phyloP scores from a whole-genome alignment of 345 rosid species.

The Psidium guajava region DNA sequence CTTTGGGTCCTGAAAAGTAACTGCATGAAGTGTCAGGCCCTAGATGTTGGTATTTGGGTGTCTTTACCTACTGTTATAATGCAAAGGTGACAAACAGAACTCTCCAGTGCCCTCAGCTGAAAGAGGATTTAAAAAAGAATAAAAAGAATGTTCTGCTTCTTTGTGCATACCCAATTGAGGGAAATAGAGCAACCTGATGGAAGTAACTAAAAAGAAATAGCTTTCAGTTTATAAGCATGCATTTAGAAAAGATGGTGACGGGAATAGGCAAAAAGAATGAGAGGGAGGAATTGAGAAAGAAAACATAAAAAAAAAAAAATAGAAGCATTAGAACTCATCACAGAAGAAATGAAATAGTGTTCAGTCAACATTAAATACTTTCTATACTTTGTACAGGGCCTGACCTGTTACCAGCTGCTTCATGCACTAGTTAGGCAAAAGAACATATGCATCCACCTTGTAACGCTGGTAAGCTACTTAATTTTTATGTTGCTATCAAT shows the following conservation, averaged over 20 bases:
- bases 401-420: conserved; percentile 72
- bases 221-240: not conserved
- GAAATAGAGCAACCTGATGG: not conserved
- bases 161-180: not conserved
- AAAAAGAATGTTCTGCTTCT: not conserved
- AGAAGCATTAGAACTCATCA: not conserved
- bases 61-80: not conserved
- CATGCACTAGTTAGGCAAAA: conserved; percentile 75
- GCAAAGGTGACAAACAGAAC: not conserved
- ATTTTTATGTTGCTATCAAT: not conserved
- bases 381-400: conserved; percentile 32
- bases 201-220: not conserved
- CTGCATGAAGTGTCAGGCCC: not conserved
- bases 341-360: not conserved
- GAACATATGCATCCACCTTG: conserved; percentile 68
- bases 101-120: not conserved
- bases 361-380: not conserved
- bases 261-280: not conserved
- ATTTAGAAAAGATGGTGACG: not conserved
- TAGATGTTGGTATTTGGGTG: not conserved
- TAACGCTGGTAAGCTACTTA: conserved; percentile 59
- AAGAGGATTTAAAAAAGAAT: not conserved
- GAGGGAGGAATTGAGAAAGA: not conserved
- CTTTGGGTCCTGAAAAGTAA: not conserved
- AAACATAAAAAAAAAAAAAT: not conserved